phyloP scores from a whole-genome alignment of 2,329 filamentous ascomycete genomes.

The Blastomyces parvus region DNA sequence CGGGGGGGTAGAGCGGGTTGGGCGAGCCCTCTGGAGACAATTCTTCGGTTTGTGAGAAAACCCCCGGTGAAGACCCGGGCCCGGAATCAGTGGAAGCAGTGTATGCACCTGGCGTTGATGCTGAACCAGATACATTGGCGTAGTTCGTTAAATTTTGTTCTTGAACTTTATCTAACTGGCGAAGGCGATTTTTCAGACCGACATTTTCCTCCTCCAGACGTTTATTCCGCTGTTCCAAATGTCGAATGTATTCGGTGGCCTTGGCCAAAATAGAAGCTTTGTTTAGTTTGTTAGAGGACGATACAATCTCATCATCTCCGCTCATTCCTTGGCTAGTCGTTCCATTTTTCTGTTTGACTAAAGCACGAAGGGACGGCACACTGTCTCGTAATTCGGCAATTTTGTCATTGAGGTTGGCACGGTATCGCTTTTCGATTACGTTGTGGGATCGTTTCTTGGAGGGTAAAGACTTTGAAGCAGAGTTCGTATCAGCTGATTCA shows the following conservation, averaged over 20 bases:
- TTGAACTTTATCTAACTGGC: slow-evolving; percentile 61
- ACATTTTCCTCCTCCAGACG: slow-evolving; percentile 72
- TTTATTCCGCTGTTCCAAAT: slow-evolving; percentile 83
- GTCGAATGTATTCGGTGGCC: slow-evolving; percentile 90
- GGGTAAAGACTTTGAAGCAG: slow-evolving; percentile 45
- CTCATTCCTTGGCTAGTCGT: slow-evolving; percentile 57
- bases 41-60: slow-evolving; percentile 35
- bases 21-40: slow-evolving; percentile 25
- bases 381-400: slow-evolving; percentile 86
- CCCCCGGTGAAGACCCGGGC: slow-evolving; percentile 30
- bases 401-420: slow-evolving; percentile 94
- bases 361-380: slow-evolving; percentile 78
- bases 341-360: slow-evolving; percentile 51
- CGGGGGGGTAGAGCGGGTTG: slow-evolving; percentile 27
- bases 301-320: slow-evolving; percentile 70
- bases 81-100: slow-evolving; percentile 31
- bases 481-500: slow-evolving; percentile 46
- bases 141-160: slow-evolving; percentile 32
- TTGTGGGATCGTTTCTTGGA: slow-evolving; percentile 93
- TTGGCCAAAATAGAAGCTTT: slow-evolving; percentile 96
- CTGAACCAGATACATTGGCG: slow-evolving; percentile 30
- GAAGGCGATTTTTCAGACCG: slow-evolving; percentile 66
- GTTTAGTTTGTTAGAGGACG: slow-evolving; percentile 87
- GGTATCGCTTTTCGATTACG: slow-evolving; percentile 95
- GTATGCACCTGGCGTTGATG: slow-evolving; percentile 35